phyloP scores from a whole-genome alignment of 257 asterid genomes.

The Mitragyna speciosa region DNA sequence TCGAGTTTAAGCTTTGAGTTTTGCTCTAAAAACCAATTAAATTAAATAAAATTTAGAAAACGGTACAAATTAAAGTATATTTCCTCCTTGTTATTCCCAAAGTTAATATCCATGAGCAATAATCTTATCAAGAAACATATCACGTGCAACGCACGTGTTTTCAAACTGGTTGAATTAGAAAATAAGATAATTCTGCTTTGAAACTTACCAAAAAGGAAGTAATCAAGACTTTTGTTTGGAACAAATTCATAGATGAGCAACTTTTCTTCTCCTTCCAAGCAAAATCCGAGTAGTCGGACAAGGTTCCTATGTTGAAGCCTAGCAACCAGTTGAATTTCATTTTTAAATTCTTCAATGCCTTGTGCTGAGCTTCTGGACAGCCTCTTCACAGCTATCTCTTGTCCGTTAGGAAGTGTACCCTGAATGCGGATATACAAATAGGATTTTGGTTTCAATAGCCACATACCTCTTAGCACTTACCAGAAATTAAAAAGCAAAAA shows the following conservation, averaged over 20 bases:
- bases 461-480: too few relatives aligned
- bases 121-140: too few relatives aligned
- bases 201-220: constrained; percentile 28
- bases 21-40: too few relatives aligned
- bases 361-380: constrained; percentile 27
- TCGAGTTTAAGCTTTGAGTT: too few relatives aligned
- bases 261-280: constrained; percentile 27
- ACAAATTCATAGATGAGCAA: constrained; percentile 34
- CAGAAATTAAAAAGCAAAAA: too few relatives aligned
- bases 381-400: constrained; percentile 37
- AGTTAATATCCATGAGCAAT: too few relatives aligned
- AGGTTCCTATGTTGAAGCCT: constrained; percentile 33
- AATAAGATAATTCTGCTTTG: background rate
- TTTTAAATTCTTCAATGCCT: constrained; percentile 30
- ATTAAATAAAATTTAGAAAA: too few relatives aligned
- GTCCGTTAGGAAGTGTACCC: constrained; percentile 30
- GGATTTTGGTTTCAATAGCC: too few relatives aligned
- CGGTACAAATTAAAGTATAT: too few relatives aligned
- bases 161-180: too few relatives aligned
- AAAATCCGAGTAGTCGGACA: constrained; percentile 31
- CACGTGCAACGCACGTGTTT: too few relatives aligned
- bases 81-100: too few relatives aligned
- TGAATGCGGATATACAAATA: background rate
- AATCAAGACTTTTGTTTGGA: constrained; percentile 32
- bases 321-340: constrained; percentile 26